phyloP scores from a whole-genome alignment of 2,329 filamentous ascomycete genomes.

The Lasiodiplodia theobromae region DNA sequence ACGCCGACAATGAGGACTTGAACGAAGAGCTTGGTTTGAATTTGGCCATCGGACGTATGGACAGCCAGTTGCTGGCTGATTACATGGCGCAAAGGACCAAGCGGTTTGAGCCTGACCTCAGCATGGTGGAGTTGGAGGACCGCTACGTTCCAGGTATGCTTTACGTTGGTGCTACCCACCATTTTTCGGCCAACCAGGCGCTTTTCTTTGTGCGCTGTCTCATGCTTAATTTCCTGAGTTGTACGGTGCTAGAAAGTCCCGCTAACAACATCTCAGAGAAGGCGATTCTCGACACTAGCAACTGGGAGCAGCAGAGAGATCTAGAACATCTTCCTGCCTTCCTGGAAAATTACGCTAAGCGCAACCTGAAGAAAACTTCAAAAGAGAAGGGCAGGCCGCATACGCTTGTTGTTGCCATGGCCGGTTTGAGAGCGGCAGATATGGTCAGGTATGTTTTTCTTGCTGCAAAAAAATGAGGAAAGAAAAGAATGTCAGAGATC shows the following conservation, averaged over 20 bases:
- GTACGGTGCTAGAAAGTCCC: background rate
- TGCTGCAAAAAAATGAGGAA: constrained; percentile 26
- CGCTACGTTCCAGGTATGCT: constrained; percentile 75
- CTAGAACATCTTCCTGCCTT: constrained; percentile 80
- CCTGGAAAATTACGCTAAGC: constrained; percentile 70
- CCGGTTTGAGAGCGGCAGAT: constrained; percentile 86
- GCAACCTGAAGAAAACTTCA: constrained; percentile 68
- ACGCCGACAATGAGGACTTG: constrained; percentile 68
- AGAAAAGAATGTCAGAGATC: constrained; percentile 28
- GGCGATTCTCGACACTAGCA: constrained; percentile 80
- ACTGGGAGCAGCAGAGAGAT: constrained; percentile 71
- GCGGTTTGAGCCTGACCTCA: constrained; percentile 81
- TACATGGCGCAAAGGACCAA: constrained; percentile 81
- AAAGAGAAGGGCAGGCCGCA: constrained; percentile 69
- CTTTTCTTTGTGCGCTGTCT: background rate
- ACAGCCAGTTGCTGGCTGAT: constrained; percentile 82
- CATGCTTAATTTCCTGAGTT: constrained; percentile 32
- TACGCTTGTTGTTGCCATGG: constrained; percentile 85
- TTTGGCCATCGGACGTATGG: constrained; percentile 80
- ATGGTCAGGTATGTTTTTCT: constrained; percentile 67
- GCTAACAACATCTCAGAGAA: constrained; percentile 59
- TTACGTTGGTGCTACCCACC: background rate
- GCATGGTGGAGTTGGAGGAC: constrained; percentile 83
- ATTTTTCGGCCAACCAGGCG: background rate
- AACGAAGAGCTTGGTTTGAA: constrained; percentile 68